Evolutionary conservation across 352 stramenopile genomes (phyloP).

Genomic region (Phytopythium helicoides): DNA sequence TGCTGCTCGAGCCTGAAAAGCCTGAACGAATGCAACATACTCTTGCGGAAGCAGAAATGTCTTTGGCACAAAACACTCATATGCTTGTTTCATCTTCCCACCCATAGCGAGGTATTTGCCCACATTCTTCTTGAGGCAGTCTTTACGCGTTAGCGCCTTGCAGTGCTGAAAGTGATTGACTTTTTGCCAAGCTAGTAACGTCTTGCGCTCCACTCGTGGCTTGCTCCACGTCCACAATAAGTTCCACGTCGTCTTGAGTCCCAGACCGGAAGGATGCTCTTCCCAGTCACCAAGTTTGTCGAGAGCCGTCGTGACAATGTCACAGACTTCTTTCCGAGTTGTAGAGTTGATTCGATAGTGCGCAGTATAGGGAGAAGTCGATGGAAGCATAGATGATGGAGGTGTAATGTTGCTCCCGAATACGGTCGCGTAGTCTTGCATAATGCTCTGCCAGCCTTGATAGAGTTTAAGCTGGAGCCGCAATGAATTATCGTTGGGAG

Average conservation of each 20-base stretch:
- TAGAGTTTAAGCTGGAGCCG: slow-evolving; percentile 78
- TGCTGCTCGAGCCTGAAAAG: slow-evolving; percentile 62
- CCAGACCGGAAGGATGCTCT: slow-evolving; percentile 70
- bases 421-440: slow-evolving; percentile 84
- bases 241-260: slow-evolving; percentile 90
- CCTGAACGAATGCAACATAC: slow-evolving; percentile 88
- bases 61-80: slow-evolving; percentile 85
- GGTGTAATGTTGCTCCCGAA: slow-evolving; percentile 50
- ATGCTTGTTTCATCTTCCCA: slow-evolving; percentile 54
- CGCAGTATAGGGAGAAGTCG: slow-evolving; percentile 38
- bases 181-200: slow-evolving; percentile 90
- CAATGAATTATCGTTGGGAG: slow-evolving; percentile 44
- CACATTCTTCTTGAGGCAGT: slow-evolving; percentile 90
- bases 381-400: slow-evolving; percentile 27
- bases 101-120: slow-evolving; percentile 58
- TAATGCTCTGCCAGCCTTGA: slow-evolving; percentile 79
- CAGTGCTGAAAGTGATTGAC: slow-evolving; percentile 94
- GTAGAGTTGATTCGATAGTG: slow-evolving; percentile 85
- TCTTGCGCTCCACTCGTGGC: slow-evolving; percentile 73
- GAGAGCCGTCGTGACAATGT: slow-evolving; percentile 75
- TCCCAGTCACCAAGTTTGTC: slow-evolving; percentile 61
- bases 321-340: slow-evolving; percentile 70
- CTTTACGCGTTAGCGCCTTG: slow-evolving; percentile 91
- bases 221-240: slow-evolving; percentile 92
- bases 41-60: slow-evolving; percentile 94